Evolutionary conservation across 352 stramenopile genomes (phyloP).

Genomic region (Pythium graminicola): DNA sequence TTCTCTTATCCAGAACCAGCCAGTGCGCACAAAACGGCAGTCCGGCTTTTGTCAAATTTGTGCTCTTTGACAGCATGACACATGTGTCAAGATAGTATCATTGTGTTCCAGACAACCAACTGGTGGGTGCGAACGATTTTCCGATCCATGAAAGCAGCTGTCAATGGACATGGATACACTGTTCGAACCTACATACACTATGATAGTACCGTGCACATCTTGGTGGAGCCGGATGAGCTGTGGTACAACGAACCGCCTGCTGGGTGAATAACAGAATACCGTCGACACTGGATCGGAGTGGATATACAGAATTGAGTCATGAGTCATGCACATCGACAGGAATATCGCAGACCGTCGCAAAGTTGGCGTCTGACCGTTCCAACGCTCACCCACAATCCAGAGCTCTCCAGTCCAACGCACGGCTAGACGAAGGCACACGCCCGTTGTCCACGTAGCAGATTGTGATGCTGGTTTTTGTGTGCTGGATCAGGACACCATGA

Average conservation of each 20-base stretch:
- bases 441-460: too few relatives aligned
- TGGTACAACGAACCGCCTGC: slow-evolving; percentile 11
- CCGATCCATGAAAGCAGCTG: neutral
- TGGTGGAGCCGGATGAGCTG: slow-evolving; percentile 17
- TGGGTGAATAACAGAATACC: slow-evolving; percentile 7
- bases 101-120: neutral
- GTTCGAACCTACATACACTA: neutral
- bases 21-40: neutral
- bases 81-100: too few relatives aligned
- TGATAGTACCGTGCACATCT: slow-evolving; percentile 2
- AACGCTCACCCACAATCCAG: too few relatives aligned
- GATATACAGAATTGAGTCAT: neutral
- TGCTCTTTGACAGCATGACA: slow-evolving; percentile 11
- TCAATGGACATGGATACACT: slow-evolving; percentile 2
- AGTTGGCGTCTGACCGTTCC: too few relatives aligned
- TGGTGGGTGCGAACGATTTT: slow-evolving; percentile 1
- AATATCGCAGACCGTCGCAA: too few relatives aligned
- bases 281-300: slow-evolving; percentile 5
- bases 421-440: too few relatives aligned
- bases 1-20: slow-evolving; percentile 16
- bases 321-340: too few relatives aligned
- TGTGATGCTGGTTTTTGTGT: too few relatives aligned
- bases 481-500: too few relatives aligned
- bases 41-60: slow-evolving; percentile 3
- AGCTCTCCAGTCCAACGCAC: too few relatives aligned